phyloP scores from a whole-genome alignment of 176 grass and related monocot genomes.

The Oryza australiensis region DNA sequence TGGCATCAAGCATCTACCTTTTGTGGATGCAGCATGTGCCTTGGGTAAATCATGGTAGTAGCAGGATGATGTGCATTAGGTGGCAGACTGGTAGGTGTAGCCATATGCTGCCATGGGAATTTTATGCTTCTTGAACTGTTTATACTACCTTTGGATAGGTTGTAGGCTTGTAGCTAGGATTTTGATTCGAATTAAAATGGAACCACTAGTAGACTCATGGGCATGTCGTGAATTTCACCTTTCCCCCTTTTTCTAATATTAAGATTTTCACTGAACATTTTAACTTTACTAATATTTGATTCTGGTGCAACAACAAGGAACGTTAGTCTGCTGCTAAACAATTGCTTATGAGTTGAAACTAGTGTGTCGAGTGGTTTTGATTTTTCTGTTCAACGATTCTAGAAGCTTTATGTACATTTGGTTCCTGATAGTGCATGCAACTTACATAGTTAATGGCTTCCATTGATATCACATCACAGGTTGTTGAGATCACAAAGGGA shows the following conservation, averaged over 20 bases:
- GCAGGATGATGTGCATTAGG: background rate
- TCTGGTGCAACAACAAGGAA: background rate
- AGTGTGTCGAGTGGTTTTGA: background rate
- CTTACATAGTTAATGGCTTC: background rate
- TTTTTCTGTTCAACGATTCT: background rate
- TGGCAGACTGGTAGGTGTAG: background rate
- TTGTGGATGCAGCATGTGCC: background rate
- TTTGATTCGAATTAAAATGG: background rate
- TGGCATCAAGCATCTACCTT: background rate
- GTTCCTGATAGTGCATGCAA: background rate
- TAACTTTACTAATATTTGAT: background rate
- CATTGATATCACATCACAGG: conserved; percentile 32
- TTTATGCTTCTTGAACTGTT: background rate
- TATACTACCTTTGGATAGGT: background rate
- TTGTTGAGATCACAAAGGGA: conserved; percentile 81
- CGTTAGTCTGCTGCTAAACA: background rate
- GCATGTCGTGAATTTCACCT: background rate
- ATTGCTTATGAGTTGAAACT: background rate
- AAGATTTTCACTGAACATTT: background rate
- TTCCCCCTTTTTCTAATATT: background rate
- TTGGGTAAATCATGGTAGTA: background rate
- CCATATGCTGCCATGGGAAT: background rate
- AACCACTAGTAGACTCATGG: background rate
- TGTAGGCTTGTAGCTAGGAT: background rate
- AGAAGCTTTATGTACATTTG: background rate